phyloP scores from a whole-genome alignment of 257 asterid species.

The Solanum rostratum region DNA sequence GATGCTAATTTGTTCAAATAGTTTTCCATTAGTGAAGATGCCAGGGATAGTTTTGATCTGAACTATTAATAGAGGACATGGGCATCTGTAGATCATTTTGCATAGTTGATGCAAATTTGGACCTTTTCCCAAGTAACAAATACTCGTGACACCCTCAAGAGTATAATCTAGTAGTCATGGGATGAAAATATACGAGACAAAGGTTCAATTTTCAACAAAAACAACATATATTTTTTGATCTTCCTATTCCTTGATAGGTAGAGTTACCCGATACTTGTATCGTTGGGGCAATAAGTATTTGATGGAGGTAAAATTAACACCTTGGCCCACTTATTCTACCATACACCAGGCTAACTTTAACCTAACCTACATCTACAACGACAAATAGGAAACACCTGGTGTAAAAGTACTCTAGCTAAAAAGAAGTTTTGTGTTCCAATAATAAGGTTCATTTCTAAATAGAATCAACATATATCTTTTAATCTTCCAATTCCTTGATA shows the following conservation, averaged over 20 bases:
- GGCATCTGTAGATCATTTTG: background rate
- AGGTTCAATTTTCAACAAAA: background rate
- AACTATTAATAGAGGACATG: background rate
- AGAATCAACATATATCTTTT: background rate
- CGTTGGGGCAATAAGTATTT: background rate
- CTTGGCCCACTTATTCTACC: background rate
- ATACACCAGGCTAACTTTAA: background rate
- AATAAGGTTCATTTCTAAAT: background rate
- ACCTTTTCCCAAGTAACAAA: background rate
- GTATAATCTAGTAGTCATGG: background rate
- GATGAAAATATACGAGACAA: background rate
- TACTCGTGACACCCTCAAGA: background rate
- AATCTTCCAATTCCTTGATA: background rate
- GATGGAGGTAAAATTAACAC: background rate
- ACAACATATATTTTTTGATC: background rate
- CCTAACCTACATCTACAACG: background rate
- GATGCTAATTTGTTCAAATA: background rate
- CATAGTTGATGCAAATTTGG: background rate
- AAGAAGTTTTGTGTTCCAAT: background rate
- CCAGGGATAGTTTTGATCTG: background rate
- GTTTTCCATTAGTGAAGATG: background rate
- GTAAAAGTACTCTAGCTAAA: background rate
- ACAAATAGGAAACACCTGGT: background rate
- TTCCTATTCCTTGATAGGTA: background rate
- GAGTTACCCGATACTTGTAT: background rate